A percentile compares a stretch with the other conserved stretches of the same genome.
These are phyloP conservation scores for Corchorus capsularis DNA, from an alignment of 345 rosid species.

Conservation along the genomic window DNA sequence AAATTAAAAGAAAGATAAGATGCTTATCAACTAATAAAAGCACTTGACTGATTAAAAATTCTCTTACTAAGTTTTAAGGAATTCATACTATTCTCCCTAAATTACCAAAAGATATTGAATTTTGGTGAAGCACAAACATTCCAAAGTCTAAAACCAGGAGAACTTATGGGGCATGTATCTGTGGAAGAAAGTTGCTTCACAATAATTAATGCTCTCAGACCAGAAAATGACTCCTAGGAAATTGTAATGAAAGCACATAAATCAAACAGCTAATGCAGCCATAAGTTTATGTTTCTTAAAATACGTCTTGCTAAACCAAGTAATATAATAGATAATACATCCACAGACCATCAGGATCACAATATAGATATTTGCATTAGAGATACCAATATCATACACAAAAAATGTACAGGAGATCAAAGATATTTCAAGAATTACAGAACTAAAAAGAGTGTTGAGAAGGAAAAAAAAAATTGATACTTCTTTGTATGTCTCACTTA, in stretches of 20 bases:
- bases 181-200: not conserved
- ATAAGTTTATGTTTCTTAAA: not conserved
- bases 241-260: not conserved
- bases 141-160: not conserved
- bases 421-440: not conserved
- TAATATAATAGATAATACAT: not conserved
- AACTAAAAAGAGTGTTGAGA: too few species aligned
- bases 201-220: not conserved
- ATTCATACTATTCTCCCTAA: not conserved
- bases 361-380: not conserved
- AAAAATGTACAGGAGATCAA: not conserved
- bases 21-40: not conserved
- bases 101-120: not conserved
- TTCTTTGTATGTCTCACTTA: slow-evolving; percentile 34
- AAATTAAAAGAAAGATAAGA: not conserved
- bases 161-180: not conserved
- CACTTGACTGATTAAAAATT: not conserved
- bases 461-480: not conserved
- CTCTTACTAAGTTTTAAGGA: not conserved
- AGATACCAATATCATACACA: not conserved
- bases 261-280: too few species aligned
- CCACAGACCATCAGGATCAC: not conserved
- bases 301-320: not conserved
- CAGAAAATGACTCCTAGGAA: not conserved
- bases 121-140: not conserved